Conservation (phyloP, 176 grass and related monocot genomes). For the Ananas comosus region DNA sequence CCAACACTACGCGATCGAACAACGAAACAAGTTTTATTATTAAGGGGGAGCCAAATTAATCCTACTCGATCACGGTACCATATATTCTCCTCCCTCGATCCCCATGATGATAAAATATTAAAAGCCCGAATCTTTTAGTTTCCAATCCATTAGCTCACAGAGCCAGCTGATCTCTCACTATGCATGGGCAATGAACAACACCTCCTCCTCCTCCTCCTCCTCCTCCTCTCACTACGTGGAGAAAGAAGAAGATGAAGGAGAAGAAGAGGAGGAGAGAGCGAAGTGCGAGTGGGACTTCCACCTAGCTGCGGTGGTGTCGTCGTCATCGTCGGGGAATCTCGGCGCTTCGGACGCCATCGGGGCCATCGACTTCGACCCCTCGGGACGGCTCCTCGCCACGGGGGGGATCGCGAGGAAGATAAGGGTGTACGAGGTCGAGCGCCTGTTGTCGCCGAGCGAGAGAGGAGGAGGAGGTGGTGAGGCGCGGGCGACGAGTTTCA, state of each 20-base stretch:
- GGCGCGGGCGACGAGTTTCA: neutral
- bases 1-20: too few species aligned
- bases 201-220: constrained; percentile 27
- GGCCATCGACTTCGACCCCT: constrained; percentile 63
- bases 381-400: constrained; percentile 59
- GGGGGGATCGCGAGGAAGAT: constrained; percentile 87
- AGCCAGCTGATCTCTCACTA: too few species aligned
- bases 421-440: constrained; percentile 41
- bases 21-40: too few species aligned
- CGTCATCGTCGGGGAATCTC: constrained; percentile 23
- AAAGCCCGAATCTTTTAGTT: too few species aligned
- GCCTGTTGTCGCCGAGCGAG: neutral
- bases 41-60: too few species aligned
- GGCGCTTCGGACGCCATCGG: constrained; percentile 55
- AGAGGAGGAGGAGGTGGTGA: neutral
- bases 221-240: neutral
- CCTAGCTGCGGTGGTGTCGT: constrained; percentile 46
- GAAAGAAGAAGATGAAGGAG: neutral
- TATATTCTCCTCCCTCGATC: too few species aligned
- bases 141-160: too few species aligned
- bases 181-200: too few species aligned
- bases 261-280: constrained; percentile 3
- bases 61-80: too few species aligned
- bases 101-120: too few species aligned
- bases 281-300: constrained; percentile 62